A percentile compares a stretch with the other conserved stretches of the same genome.
These are phyloP conservation scores for Salvia rosmarinus DNA, from an alignment of 257 asterid species.

Conservation along the genomic window DNA sequence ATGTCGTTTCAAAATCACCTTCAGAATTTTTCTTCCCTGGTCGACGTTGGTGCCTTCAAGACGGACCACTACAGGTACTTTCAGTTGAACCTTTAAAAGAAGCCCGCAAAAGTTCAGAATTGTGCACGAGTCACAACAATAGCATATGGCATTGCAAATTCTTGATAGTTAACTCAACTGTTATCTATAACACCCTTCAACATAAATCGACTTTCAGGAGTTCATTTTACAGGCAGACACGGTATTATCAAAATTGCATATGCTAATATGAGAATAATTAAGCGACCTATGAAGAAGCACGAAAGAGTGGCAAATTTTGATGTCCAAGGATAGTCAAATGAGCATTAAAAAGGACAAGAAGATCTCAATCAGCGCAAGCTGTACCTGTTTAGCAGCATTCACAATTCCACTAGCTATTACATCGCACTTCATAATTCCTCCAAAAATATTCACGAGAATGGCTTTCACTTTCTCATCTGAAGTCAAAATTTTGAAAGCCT, in stretches of 20 bases:
- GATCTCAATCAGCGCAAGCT: neutral
- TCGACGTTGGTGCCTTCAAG: conserved; percentile 98
- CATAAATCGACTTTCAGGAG: neutral
- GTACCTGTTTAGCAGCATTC: conserved; percentile 92
- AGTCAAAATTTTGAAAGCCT: conserved; percentile 94
- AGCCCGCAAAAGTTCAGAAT: conserved; percentile 28
- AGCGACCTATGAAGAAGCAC: neutral
- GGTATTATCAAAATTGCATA: neutral
- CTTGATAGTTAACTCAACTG: neutral
- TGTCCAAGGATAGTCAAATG: neutral
- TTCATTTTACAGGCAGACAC: neutral
- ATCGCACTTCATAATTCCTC: conserved; percentile 99
- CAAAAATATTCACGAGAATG: conserved; percentile 94
- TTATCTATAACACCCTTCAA: neutral
- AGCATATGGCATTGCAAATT: neutral
- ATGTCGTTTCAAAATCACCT: conserved; percentile 50
- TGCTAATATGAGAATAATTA: neutral
- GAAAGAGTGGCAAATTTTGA: neutral
- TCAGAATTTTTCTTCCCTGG: conserved; percentile 91
- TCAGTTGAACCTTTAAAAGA: conserved; percentile 69
- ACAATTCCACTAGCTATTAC: conserved; percentile 98
- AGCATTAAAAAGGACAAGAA: neutral
- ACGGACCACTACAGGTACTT: conserved; percentile 94
- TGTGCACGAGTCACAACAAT: neutral
- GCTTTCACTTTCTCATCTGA: conserved; percentile 98